Conservation (phyloP, 306 rosid species). For the Cucumis melo region DNA sequence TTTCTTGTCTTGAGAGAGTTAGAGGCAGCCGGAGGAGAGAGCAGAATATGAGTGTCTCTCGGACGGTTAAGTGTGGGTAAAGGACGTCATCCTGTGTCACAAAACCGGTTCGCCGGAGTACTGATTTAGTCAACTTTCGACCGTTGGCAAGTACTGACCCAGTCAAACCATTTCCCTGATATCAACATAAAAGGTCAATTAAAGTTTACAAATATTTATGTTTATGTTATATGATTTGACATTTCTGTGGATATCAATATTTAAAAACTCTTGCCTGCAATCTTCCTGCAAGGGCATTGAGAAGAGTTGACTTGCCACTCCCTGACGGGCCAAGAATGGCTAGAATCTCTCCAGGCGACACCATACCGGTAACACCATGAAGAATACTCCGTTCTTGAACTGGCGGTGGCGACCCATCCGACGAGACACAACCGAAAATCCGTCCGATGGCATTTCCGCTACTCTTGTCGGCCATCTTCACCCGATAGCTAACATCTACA, state of each 20-base stretch:
- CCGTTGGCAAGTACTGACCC: constrained; percentile 63
- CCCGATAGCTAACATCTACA: constrained; percentile 49
- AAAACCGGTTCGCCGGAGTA: constrained; percentile 58
- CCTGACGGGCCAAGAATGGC: constrained; percentile 86
- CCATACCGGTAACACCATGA: constrained; percentile 60
- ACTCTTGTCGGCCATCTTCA: constrained; percentile 29
- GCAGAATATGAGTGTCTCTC: constrained; percentile 69
- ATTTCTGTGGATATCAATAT: too few species aligned
- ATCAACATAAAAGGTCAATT: neutral
- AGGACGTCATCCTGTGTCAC: constrained; percentile 76
- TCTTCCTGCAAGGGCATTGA: constrained; percentile 59
- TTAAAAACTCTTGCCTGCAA: constrained; percentile 15
- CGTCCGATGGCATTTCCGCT: constrained; percentile 21
- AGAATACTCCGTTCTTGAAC: constrained; percentile 40
- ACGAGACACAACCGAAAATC: constrained; percentile 1
- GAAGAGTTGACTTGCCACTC: constrained; percentile 79
- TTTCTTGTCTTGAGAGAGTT: constrained; percentile 15
- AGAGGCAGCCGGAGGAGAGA: constrained; percentile 63
- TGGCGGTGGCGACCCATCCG: constrained; percentile 1
- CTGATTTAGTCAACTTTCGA: constrained; percentile 19
- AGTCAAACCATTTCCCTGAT: constrained; percentile 20
- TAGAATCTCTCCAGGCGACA: constrained; percentile 64
- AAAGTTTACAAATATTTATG: too few species aligned
- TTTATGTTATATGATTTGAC: too few species aligned
- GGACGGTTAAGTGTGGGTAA: constrained; percentile 70